Evolutionary conservation across 805 yeast species (phyloP).

Genomic region (Metschnikowia baotianmanensis): DNA sequence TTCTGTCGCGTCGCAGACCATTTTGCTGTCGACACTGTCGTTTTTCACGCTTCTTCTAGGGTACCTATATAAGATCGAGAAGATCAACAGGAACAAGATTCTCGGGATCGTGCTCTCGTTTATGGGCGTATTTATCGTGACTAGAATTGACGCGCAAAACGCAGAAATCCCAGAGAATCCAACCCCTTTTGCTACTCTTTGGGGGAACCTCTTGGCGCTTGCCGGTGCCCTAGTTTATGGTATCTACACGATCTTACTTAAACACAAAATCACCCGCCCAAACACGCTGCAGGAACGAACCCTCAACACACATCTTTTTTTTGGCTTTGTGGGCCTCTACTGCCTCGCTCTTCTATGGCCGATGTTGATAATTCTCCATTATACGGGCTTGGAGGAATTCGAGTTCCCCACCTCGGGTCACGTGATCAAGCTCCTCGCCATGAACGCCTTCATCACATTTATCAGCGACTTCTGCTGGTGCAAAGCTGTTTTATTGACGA

Average conservation of each 20-base stretch:
- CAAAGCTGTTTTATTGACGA: conserved; percentile 86
- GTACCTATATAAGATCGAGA: conserved; percentile 66
- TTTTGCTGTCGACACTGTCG: conserved; percentile 86
- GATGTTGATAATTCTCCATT: conserved; percentile 61
- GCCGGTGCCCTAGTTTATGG: conserved; percentile 90
- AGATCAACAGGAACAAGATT: conserved; percentile 60
- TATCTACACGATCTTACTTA: conserved; percentile 80
- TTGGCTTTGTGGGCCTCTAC: conserved; percentile 92
- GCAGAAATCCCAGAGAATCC: conserved; percentile 9
- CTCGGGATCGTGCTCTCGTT: conserved; percentile 70
- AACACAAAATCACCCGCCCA: conserved; percentile 52
- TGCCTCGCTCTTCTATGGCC: conserved; percentile 83
- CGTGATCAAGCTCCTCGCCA: conserved; percentile 51
- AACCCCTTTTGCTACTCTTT: conserved; percentile 28
- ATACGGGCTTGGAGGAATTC: conserved; percentile 62
- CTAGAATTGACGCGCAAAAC: conserved; percentile 57
- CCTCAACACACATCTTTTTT: conserved; percentile 81
- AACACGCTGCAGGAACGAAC: conserved; percentile 60
- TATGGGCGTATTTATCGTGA: conserved; percentile 76
- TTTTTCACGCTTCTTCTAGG: conserved; percentile 90
- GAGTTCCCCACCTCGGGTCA: conserved; percentile 60
- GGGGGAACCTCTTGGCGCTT: conserved; percentile 80
- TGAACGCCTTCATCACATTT: conserved; percentile 77
- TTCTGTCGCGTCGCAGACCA: conserved; percentile 91
- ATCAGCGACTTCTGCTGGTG: conserved; percentile 95